A percentile compares a stretch with the other conserved stretches of the same genome.
Evolutionary conservation across 441 rosid genomes (phyloP).

Genomic region (Kokia cookei): DNA sequence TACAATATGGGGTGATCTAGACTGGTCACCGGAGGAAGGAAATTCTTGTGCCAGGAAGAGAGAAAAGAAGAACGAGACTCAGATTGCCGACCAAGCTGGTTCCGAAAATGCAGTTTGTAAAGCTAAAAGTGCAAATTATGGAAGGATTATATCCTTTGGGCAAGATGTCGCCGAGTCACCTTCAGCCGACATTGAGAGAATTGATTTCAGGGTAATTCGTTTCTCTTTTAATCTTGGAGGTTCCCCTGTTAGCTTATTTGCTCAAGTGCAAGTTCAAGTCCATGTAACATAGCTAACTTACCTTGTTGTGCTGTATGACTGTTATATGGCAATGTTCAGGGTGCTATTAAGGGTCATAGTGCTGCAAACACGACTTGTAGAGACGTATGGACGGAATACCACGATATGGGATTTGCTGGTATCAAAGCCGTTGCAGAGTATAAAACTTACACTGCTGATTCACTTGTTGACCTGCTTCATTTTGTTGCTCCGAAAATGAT

Average conservation of each 20-base stretch:
- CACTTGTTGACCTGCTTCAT: constrained; percentile 56
- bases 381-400: constrained; percentile 96
- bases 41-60: constrained; percentile 33
- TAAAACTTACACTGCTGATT: constrained; percentile 68
- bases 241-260: not conserved
- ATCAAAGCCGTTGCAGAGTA: constrained; percentile 76
- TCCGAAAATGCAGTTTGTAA: constrained; percentile 31
- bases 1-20: constrained; percentile 91
- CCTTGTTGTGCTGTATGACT: not conserved
- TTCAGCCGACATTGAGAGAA: constrained; percentile 58
- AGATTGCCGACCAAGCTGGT: constrained; percentile 16
- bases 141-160: constrained; percentile 87
- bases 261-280: not conserved
- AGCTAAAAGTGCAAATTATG: constrained; percentile 47
- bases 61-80: constrained; percentile 34
- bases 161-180: constrained; percentile 73
- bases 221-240: not conserved
- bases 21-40: constrained; percentile 88
- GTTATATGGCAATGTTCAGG: constrained; percentile 41
- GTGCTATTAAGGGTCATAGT: constrained; percentile 74
- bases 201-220: constrained; percentile 73
- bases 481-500: constrained; percentile 96
- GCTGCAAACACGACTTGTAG: constrained; percentile 62
- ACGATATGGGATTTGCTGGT: constrained; percentile 90
- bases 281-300: not conserved